Base-by-base conservation (phyloP, 306 rosid genomes). In the Lathyrus oleraceus region DNA sequence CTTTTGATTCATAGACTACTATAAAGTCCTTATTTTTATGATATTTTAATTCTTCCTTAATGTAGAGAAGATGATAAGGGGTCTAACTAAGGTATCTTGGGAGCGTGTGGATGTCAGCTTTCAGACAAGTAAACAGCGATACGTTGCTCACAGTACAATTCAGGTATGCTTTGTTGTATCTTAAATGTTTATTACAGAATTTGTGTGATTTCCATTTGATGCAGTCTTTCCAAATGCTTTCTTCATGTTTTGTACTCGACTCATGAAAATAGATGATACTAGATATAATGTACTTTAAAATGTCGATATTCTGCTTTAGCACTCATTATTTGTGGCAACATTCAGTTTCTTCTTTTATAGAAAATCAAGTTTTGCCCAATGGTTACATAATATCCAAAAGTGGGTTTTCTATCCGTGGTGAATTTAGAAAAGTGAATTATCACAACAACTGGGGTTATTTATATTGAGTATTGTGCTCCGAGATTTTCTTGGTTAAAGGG, bases 101-200 rank as follows among this genome's bases (percentile, higher is more conserved):
- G 96, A 85, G 71, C 91, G 98, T 39, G 96, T 93, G 49, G 94
- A 93, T 82, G 96, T 93, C 64, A 93, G 98, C 80, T 90, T 93
- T 78, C 85, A 79, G 5, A 88, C 82, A 43, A 93, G 97, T 81
- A 81, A 65, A 75, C 97, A 87, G 73, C 80, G 94, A 53, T 90
- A 82, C 11, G 45, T 90, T 81, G 98, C 98, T 73, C 98, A 93
- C 81, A 93, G 77, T 83, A 90, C 98, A 59, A 93, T 93, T 77
- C 98, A 93, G 98, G 98, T 80, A 80, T 82, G 77, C 74, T 71
- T 61, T 30, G 30, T 65, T 30, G 30, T 20, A 63, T 40, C 56
- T 11, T 47, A 12, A 9, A 4, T 28, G 7, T n/a, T 75, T 23
- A 17, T 23, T 44, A 20, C 38, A 42, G 21, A 32, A 53, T 72